These are phyloP conservation scores for Axilococcus clingmanii DNA, from an alignment of 139 green algal genomes.

Conservation along the genomic window DNA sequence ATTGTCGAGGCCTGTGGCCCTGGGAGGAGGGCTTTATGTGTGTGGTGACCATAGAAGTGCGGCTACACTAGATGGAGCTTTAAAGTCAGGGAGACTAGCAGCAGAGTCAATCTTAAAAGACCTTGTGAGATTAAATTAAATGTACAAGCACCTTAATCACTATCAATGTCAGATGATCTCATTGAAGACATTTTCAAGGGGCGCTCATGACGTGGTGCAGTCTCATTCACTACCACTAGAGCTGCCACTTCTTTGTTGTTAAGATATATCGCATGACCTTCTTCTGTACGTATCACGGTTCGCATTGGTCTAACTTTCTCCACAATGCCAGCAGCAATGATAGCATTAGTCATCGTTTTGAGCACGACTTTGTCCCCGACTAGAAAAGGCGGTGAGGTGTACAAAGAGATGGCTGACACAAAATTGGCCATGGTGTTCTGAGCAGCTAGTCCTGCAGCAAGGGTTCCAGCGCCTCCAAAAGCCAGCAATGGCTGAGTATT, in stretches of 20 bases:
- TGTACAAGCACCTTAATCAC: conserved; percentile 6
- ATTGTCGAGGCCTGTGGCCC: conserved; percentile 45
- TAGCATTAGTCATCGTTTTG: conserved; percentile 18
- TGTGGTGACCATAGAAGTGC: conserved; percentile 80
- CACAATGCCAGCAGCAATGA: conserved; percentile 20
- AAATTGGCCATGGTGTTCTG: conserved; percentile 26
- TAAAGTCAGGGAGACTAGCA: conserved; percentile 60
- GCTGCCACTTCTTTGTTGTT: conserved; percentile 7
- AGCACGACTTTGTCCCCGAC: conserved; percentile 39
- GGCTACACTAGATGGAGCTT: conserved; percentile 85
- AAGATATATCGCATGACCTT: conserved; percentile 13
- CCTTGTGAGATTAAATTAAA: background rate
- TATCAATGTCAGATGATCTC: conserved; percentile 19
- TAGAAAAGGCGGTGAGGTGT: conserved; percentile 32
- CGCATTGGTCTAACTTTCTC: conserved; percentile 35
- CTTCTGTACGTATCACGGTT: conserved; percentile 29
- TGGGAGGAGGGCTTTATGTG: conserved; percentile 60
- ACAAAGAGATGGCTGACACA: conserved; percentile 24
- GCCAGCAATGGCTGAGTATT: conserved; percentile 14
- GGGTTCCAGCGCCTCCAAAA: conserved; percentile 3
- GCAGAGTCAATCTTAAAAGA: conserved; percentile 59
- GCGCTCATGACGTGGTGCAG: too few relatives aligned
- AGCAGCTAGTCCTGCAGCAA: conserved; percentile 25
- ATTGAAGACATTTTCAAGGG: background rate
- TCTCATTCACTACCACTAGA: background rate